phyloP scores from a whole-genome alignment of 1,284 basidiomycete species.

The Butyriboletus appendiculatus region DNA sequence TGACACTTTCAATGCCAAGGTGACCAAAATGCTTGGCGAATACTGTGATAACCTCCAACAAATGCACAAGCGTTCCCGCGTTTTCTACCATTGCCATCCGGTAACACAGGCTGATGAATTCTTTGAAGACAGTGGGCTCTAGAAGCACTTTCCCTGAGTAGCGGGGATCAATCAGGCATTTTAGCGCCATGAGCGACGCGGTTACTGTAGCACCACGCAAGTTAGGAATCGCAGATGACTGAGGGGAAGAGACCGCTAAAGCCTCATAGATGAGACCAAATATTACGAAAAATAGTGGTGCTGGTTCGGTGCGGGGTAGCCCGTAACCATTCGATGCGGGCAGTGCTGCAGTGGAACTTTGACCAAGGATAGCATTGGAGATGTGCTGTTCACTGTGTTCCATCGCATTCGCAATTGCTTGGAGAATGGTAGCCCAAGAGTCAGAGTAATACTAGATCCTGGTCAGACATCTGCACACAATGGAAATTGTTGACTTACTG shows the following conservation, averaged over 20 bases:
- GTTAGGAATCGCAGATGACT: slow-evolving; percentile 46
- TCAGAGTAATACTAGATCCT: slow-evolving; percentile 81
- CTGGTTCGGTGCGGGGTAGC: slow-evolving; percentile 65
- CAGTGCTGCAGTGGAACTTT: slow-evolving; percentile 31
- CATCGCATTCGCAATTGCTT: slow-evolving; percentile 86
- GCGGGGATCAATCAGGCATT: slow-evolving; percentile 74
- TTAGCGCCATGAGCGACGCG: slow-evolving; percentile 81
- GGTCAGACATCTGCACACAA: slow-evolving; percentile 1
- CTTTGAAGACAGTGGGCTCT: slow-evolving; percentile 84
- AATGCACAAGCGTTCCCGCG: slow-evolving; percentile 68
- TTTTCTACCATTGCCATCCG: slow-evolving; percentile 89
- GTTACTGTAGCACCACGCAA: slow-evolving; percentile 53
- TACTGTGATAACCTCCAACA: slow-evolving; percentile 72
- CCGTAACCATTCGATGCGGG: slow-evolving; percentile 26
- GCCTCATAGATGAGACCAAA: slow-evolving; percentile 95
- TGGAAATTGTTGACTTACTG: slow-evolving; percentile 53
- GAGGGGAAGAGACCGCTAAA: slow-evolving; percentile 67
- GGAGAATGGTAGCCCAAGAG: slow-evolving; percentile 83
- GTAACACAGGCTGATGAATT: slow-evolving; percentile 87
- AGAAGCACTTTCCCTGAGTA: slow-evolving; percentile 82
- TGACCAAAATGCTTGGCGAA: slow-evolving; percentile 55
- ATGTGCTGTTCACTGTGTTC: slow-evolving; percentile 68
- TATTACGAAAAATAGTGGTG: slow-evolving; percentile 83
- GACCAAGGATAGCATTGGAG: slow-evolving; percentile 81
- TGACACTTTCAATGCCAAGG: slow-evolving; percentile 39